Conservation (phyloP, 805 yeast genomes). For the Yarrowia sp. region DNA sequence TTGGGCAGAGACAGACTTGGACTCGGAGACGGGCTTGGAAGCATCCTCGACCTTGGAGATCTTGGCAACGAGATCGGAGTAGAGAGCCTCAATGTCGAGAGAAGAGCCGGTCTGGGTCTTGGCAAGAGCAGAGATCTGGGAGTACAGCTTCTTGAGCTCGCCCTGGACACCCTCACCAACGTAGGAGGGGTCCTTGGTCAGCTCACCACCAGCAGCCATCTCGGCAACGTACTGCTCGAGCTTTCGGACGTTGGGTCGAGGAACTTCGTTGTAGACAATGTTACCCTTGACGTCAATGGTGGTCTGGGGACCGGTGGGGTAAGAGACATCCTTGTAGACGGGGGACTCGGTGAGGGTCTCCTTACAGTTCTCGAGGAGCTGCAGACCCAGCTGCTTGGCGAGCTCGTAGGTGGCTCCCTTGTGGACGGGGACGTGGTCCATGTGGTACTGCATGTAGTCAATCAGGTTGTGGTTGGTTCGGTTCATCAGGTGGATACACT, state of each 20-base stretch:
- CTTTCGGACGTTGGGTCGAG: conserved; percentile 90
- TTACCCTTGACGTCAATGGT: conserved; percentile 87
- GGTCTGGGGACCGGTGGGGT: conserved; percentile 95
- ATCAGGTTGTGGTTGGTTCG: conserved; percentile 92
- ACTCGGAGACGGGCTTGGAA: conserved; percentile 55
- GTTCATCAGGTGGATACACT: conserved; percentile 97
- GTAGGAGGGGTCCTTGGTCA: conserved; percentile 74
- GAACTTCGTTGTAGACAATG: conserved; percentile 80
- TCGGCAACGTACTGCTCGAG: conserved; percentile 93
- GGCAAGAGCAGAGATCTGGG: conserved; percentile 72
- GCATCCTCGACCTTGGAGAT: conserved; percentile 58
- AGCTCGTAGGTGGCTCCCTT: conserved; percentile 93
- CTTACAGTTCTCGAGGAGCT: conserved; percentile 92
- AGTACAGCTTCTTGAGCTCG: conserved; percentile 82
- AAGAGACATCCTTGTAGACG: conserved; percentile 92
- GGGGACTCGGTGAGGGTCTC: conserved; percentile 83
- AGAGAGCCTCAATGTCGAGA: conserved; percentile 55
- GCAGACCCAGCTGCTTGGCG: conserved; percentile 89
- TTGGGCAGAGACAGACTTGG: conserved; percentile 42
- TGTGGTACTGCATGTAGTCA: conserved; percentile 94
- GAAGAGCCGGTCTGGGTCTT: conserved; percentile 58
- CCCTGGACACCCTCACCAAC: conserved; percentile 62
- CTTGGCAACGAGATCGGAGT: conserved; percentile 48
- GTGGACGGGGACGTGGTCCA: conserved; percentile 80
- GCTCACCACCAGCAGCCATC: conserved; percentile 93